Base-by-base conservation (phyloP, 1,284 basidiomycete species). In the Boletus putidus region DNA sequence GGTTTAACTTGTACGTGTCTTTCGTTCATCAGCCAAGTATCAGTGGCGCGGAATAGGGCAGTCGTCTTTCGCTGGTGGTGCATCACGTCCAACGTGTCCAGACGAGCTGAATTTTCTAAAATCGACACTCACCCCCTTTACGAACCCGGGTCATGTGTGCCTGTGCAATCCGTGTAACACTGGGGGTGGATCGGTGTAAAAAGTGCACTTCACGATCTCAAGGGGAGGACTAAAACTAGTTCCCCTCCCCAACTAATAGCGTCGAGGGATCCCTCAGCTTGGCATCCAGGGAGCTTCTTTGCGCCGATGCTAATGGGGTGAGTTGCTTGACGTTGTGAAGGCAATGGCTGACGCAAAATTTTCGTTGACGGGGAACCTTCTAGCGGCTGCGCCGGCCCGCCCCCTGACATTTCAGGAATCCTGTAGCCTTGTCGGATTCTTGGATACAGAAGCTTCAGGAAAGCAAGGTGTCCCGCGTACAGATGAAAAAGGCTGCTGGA, bases 1-100 rank as follows among this genome's bases (percentile, higher is more conserved):
- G 21, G 25, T 45, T 36, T 29, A n/a, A 53, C 46, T 23, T 49
- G 47, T 53, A 48, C 21, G 29, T 45, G 12, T 55, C 37, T 63
- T 47, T 40, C 7, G 44, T 49, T 50, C 18, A 20, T 47, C 49
- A 35, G 27, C 21, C 35, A 44, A 40, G 36, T 21, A 29, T 12
- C 25, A 51, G 25, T 48, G 31, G 18, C 59, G 44, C 27, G 2
- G 47, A 44, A 44, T 43, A 35, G 16, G 10, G 33, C 37, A 43
- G 20, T n/a, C 25, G n/a, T 39, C 25, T 42, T 44, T 4, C 18
- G 9, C 21, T 35, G 29, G 8, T 50, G 36, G 12, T 47, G 36
- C 14, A 58, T 49, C 29, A 23, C 14, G 3, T 36, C 6, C 43
- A 36, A 37, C n/a, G n/a, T n/a, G 20, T 45, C 36, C n/a, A 27